Percentiles rank a stretch among this genome's conserved stretches.
phyloP scores from a whole-genome alignment of 345 rosid genomes.

The Brassica incana region DNA sequence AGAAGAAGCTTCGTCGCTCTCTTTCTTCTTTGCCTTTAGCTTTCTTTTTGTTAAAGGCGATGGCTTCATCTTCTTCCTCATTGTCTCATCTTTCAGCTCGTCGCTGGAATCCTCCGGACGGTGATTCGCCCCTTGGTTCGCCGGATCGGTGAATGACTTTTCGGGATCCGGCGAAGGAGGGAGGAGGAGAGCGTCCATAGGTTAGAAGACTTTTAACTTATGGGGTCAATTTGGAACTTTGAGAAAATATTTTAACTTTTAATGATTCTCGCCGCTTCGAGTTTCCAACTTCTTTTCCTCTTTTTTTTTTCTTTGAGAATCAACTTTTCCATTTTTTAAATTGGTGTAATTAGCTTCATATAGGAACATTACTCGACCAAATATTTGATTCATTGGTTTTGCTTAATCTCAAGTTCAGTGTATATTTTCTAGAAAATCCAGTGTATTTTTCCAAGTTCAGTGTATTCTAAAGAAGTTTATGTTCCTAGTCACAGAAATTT shows the following conservation, averaged over 20 bases:
- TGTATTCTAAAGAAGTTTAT: neutral
- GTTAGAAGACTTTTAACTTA: neutral
- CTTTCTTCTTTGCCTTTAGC: conserved; percentile 29
- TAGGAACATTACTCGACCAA: neutral
- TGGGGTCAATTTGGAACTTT: conserved; percentile 26
- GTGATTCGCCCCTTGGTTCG: conserved; percentile 14
- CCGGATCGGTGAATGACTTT: conserved; percentile 25
- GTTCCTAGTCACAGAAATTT: neutral
- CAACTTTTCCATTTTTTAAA: neutral
- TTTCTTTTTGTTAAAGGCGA: conserved; percentile 23
- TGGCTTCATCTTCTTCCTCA: conserved; percentile 41
- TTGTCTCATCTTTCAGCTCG: conserved; percentile 1
- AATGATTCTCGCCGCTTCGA: conserved; percentile 20
- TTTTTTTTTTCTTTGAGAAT: neutral
- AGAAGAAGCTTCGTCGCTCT: conserved; percentile 23
- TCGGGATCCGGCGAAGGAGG: conserved; percentile 35
- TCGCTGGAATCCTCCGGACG: neutral
- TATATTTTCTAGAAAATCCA: neutral
- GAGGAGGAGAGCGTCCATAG: conserved; percentile 43
- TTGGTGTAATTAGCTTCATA: neutral
- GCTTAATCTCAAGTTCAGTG: conserved; percentile 8
- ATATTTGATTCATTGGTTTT: neutral
- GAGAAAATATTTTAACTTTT: conserved; percentile 26
- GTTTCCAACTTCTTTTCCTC: neutral
- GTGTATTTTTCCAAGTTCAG: neutral